Base-by-base conservation (phyloP, 371 early-diverging fungal species). In the Mortierella sp. region DNA sequence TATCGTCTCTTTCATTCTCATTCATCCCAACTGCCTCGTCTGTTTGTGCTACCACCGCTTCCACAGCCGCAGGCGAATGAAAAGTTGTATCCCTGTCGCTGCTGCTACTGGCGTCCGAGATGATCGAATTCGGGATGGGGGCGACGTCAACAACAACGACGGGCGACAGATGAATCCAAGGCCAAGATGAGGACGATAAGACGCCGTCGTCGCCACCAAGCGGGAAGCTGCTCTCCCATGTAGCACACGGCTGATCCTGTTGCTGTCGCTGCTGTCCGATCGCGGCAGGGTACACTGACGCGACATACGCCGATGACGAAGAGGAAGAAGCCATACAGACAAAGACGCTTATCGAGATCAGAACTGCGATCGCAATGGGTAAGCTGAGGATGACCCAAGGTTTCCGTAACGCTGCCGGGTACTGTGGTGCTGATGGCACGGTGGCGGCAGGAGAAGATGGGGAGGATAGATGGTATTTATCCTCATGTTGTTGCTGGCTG, bases 341-440 rank as follows among this genome's bases (percentile, higher is more conserved):
- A 41, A 71, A 82, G 32, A 75, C 35, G 12, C 82, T 77, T n/a
- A 78, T 55, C 10, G 75, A 77, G 38, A 78, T 35, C 48, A 78
- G 29, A 7, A 75, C 5, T n/a, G 75, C 75, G 46, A 78, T 54
- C 14, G 82, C 55, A 27, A 82, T 8, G 56, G 82, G 78, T 6
- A 82, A 49, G 72, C 75, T 68, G 29, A 78, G 72, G 65, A 82
- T 71, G 11, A 78, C 21, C 55, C 75, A 74, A 10, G 74, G 32
- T 41, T 55, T 51, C 46, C 77, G 74, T 12, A 3, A 10, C 10
- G 44, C 24, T n/a, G 63, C n/a, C 29, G 32, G 27, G 7, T 43
- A 12, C 24, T 46, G 35, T 18, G 60, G 41, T 41, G 8, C 18
- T 8, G 49, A 35, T 51, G 27, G n/a, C 21, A 54, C n/a, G 73